Evolutionary conservation across 768 basidiomycete genomes (phyloP).

Genomic region (Naganishia friedmannii): DNA sequence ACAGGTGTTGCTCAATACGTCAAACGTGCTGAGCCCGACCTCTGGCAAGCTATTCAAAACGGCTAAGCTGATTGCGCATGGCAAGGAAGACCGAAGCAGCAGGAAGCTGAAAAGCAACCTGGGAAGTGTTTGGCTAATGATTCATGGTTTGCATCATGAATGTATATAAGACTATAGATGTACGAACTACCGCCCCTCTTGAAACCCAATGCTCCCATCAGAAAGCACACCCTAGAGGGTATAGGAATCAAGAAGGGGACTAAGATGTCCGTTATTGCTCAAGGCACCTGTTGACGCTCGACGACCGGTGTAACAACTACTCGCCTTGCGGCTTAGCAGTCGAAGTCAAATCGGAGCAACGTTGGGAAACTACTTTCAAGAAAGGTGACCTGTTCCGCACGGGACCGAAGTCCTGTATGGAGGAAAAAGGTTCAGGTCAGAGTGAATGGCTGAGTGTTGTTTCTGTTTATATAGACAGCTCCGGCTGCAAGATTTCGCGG

Average conservation of each 20-base stretch:
- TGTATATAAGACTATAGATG: not conserved
- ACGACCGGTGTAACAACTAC: conserved; percentile 18
- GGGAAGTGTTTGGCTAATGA: too few relatives aligned
- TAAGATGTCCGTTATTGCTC: conserved; percentile 21
- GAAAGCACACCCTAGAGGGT: conserved; percentile 18
- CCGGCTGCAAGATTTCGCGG: conserved; percentile 1
- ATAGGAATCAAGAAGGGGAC: conserved; percentile 19
- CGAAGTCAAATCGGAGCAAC: conserved; percentile 25
- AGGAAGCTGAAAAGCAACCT: too few relatives aligned
- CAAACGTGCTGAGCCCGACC: too few relatives aligned
- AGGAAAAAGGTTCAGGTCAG: not conserved
- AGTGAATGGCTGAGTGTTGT: not conserved
- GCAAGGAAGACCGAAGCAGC: not conserved
- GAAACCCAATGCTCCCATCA: conserved; percentile 26
- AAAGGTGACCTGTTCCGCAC: conserved; percentile 28
- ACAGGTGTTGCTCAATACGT: too few relatives aligned
- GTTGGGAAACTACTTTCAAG: conserved; percentile 22
- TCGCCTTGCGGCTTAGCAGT: conserved; percentile 26
- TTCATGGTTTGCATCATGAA: too few relatives aligned
- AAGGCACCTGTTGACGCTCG: conserved; percentile 27
- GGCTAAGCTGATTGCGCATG: not conserved
- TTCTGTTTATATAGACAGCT: not conserved
- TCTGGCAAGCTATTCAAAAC: not conserved
- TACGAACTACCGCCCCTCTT: conserved; percentile 27
- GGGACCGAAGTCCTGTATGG: conserved; percentile 25